These are phyloP conservation scores for Oldenlandia corymbosa DNA, from an alignment of 257 asterid genomes.

Conservation along the genomic window DNA sequence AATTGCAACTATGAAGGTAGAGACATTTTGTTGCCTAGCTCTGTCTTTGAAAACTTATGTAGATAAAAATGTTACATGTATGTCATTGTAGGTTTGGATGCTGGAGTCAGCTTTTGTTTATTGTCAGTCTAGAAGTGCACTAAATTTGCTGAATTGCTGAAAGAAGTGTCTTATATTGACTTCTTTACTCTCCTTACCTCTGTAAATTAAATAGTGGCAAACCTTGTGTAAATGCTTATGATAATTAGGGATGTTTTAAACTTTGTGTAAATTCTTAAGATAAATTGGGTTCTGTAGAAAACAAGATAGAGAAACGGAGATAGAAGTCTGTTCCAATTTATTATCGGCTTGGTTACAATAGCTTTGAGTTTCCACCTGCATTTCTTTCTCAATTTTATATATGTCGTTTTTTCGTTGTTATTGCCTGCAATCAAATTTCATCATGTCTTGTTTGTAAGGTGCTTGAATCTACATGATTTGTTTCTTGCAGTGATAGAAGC, in stretches of 20 bases:
- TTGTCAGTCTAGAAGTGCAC: background rate
- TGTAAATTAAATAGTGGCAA: no score
- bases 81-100: background rate
- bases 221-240: no score
- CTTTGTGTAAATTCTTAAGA: no score
- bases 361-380: background rate
- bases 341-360: background rate
- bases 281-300: no score
- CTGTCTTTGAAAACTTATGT: background rate
- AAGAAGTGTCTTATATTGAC: no score
- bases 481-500: slow-evolving; percentile 61
- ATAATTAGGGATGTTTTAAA: no score
- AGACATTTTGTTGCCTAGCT: background rate
- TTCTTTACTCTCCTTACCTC: no score
- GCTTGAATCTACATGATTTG: background rate
- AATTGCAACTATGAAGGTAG: slow-evolving; percentile 91
- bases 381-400: background rate
- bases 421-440: background rate
- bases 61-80: background rate
- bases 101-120: background rate
- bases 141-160: background rate
- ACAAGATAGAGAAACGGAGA: background rate
- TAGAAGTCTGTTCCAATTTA: background rate
- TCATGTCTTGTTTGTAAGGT: background rate
- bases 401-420: background rate